These are phyloP conservation scores for Colletotrichum lini DNA, from an alignment of 2,329 filamentous ascomycete genomes.

Conservation along the genomic window DNA sequence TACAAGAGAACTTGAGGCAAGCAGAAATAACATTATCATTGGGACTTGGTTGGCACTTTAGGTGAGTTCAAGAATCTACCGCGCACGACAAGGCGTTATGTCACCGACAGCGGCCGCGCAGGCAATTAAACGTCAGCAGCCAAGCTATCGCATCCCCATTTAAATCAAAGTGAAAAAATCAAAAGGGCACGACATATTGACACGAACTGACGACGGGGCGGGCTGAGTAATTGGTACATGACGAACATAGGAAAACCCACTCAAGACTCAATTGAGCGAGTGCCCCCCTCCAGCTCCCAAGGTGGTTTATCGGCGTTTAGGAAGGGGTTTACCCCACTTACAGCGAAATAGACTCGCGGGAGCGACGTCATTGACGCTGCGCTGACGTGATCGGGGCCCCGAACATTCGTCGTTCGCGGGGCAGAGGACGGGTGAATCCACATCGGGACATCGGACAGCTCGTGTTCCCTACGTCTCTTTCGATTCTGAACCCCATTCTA, in stretches of 20 bases:
- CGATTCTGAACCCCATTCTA: background rate
- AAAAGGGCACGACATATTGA: constrained; percentile 1
- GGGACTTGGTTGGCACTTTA: background rate
- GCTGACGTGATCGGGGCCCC: constrained; percentile 35
- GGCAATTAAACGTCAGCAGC: background rate
- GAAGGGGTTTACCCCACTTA: background rate
- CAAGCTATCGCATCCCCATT: background rate
- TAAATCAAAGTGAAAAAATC: too few relatives aligned
- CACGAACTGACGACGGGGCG: background rate
- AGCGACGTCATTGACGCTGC: constrained; percentile 34
- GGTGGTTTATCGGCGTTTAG: constrained; percentile 15
- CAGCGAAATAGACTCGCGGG: constrained; percentile 19
- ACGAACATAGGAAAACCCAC: background rate
- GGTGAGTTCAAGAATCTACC: background rate
- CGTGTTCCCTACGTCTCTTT: background rate
- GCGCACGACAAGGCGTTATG: too few relatives aligned
- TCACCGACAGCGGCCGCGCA: background rate
- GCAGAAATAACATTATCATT: too few relatives aligned
- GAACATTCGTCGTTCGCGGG: constrained; percentile 8
- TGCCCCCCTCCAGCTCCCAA: too few relatives aligned
- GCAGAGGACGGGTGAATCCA: background rate
- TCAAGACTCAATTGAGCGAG: constrained; percentile 22
- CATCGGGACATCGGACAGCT: background rate
- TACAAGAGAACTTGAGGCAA: too few relatives aligned
- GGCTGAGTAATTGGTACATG: background rate